A percentile compares a stretch with the other conserved stretches of the same genome.
phyloP scores from a whole-genome alignment of 345 rosid genomes.

The Lepidium aucheri region DNA sequence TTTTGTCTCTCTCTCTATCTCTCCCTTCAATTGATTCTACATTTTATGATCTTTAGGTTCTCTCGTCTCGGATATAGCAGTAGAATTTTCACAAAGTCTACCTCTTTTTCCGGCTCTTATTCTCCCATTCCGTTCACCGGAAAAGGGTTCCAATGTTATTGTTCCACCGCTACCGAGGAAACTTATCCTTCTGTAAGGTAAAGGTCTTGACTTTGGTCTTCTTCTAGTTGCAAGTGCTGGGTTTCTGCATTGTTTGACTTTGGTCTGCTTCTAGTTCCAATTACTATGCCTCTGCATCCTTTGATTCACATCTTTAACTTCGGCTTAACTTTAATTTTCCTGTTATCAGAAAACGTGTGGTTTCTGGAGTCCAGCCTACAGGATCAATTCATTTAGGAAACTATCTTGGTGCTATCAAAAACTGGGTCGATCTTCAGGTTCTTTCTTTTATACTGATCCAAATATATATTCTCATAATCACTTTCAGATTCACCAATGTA shows the following conservation, averaged over 20 bases:
- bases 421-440: constrained; percentile 85
- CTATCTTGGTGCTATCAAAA: constrained; percentile 88
- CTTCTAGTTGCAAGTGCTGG: neutral
- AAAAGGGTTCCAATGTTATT: constrained; percentile 16
- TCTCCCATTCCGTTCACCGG: neutral
- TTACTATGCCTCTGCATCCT: neutral
- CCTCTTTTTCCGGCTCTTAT: neutral
- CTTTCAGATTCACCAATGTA: neutral
- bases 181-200: constrained; percentile 17
- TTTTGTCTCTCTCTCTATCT: neutral
- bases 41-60: constrained; percentile 4
- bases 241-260: neutral
- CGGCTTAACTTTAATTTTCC: neutral
- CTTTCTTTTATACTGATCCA: neutral
- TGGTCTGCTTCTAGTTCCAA: neutral
- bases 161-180: neutral
- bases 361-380: constrained; percentile 93
- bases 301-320: neutral
- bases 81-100: constrained; percentile 4
- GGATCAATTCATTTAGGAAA: constrained; percentile 88
- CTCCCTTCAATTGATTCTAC: neutral
- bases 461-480: neutral
- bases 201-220: neutral
- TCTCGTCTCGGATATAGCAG: constrained; percentile 11
- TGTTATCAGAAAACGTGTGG: constrained; percentile 60